phyloP scores from a whole-genome alignment of 305 asterid genomes.

The Plantago coronopus region DNA sequence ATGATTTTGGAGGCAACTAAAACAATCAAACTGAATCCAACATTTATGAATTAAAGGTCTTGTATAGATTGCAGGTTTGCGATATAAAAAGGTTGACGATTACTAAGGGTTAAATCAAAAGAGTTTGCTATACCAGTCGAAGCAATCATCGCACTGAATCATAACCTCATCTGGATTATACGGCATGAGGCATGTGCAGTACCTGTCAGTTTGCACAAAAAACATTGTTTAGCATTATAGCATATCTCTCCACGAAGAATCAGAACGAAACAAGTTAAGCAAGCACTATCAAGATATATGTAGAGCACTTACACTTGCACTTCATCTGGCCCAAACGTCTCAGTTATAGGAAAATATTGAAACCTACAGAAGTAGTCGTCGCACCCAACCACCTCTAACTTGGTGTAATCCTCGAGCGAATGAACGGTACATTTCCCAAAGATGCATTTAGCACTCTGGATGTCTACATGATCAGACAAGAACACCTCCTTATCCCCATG shows the following conservation, averaged over 20 bases:
- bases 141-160: too few relatives aligned
- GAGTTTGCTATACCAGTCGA: too few relatives aligned
- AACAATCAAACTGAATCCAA: too few relatives aligned
- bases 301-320: slow-evolving; percentile 63
- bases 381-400: slow-evolving; percentile 42
- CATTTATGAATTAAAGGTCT: too few relatives aligned
- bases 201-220: slow-evolving; percentile 33
- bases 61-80: too few relatives aligned
- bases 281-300: slow-evolving; percentile 11
- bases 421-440: slow-evolving; percentile 65
- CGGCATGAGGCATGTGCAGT: slow-evolving; percentile 74
- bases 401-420: slow-evolving; percentile 51
- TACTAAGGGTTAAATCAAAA: too few relatives aligned
- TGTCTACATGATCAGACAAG: slow-evolving; percentile 61
- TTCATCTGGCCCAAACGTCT: slow-evolving; percentile 48
- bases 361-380: slow-evolving; percentile 66
- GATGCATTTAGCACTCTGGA: slow-evolving; percentile 59
- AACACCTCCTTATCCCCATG: slow-evolving; percentile 69
- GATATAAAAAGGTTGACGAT: too few relatives aligned
- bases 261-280: slow-evolving; percentile 3
- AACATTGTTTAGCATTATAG: slow-evolving; percentile 22
- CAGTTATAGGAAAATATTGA: slow-evolving; percentile 49
- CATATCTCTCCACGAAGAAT: background rate
- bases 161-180: slow-evolving; percentile 76
- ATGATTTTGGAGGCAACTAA: too few relatives aligned